phyloP scores from a whole-genome alignment of 345 rosid species.

The Mercurialis annua region DNA sequence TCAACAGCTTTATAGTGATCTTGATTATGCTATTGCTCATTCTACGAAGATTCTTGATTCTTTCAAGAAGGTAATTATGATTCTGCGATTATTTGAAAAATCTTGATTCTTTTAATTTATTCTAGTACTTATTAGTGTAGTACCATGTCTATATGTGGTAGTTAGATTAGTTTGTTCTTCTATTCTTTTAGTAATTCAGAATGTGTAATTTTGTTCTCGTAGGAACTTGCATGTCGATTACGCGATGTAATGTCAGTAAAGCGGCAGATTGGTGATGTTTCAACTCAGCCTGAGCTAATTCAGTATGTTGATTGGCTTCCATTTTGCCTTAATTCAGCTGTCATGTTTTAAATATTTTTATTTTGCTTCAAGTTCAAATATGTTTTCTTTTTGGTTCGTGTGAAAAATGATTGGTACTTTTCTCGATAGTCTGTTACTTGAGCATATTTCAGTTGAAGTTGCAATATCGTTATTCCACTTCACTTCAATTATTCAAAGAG shows the following conservation, averaged over 20 bases:
- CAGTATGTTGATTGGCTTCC: constrained; percentile 52
- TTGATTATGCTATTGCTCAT: constrained; percentile 35
- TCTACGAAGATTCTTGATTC: constrained; percentile 43
- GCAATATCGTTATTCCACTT: no score
- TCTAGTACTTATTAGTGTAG: not conserved
- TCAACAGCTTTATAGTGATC: constrained; percentile 33
- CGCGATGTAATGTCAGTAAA: constrained; percentile 52
- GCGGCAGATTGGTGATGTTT: constrained; percentile 61
- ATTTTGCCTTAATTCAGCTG: no score
- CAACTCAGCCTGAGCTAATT: constrained; percentile 68
- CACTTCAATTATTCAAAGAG: no score
- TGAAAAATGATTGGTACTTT: not conserved
- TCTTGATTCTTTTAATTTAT: not conserved
- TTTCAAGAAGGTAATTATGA: constrained; percentile 53
- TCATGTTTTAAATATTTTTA: not conserved
- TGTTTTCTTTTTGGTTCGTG: not conserved
- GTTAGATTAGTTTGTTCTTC: no score
- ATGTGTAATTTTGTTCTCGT: constrained; percentile 1
- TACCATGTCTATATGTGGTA: no score
- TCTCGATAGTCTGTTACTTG: not conserved
- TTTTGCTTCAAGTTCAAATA: not conserved
- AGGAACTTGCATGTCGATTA: constrained; percentile 69
- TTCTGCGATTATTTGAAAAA: not conserved
- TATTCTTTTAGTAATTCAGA: not conserved
- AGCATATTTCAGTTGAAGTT: no score